phyloP scores from a whole-genome alignment of 441 rosid genomes.

The Lepidium campestre region DNA sequence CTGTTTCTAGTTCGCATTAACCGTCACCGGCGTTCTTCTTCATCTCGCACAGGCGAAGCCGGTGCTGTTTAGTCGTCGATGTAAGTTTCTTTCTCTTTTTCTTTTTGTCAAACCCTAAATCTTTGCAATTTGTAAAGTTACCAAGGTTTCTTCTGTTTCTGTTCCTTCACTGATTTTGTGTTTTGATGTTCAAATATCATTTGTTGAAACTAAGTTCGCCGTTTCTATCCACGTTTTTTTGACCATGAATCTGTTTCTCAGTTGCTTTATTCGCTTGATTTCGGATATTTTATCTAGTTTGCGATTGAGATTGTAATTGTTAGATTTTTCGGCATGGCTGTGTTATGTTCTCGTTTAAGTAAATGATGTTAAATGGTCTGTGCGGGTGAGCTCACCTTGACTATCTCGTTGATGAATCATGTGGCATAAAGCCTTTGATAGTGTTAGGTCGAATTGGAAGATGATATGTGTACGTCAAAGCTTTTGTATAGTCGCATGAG shows the following conservation, averaged over 20 bases:
- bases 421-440: neutral
- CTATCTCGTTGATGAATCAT: constrained; percentile 4
- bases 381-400: neutral
- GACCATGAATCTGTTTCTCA: neutral
- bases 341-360: neutral
- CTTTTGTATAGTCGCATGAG: constrained; percentile 5
- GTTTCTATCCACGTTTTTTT: neutral
- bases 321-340: neutral
- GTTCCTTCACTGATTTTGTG: neutral
- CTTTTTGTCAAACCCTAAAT: constrained; percentile 22
- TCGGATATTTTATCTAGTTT: neutral
- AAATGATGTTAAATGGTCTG: neutral
- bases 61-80: neutral
- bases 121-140: neutral
- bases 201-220: neutral
- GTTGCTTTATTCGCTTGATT: constrained; percentile 1
- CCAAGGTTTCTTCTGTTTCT: too few species aligned
- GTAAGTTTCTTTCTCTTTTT: neutral
- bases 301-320: neutral
- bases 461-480: neutral
- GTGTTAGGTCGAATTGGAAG: constrained; percentile 1
- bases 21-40: neutral
- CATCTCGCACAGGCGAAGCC: neutral
- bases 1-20: neutral
- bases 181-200: neutral